phyloP scores from a whole-genome alignment of 106 monocot genomes.

The Iris macrosiphon region DNA sequence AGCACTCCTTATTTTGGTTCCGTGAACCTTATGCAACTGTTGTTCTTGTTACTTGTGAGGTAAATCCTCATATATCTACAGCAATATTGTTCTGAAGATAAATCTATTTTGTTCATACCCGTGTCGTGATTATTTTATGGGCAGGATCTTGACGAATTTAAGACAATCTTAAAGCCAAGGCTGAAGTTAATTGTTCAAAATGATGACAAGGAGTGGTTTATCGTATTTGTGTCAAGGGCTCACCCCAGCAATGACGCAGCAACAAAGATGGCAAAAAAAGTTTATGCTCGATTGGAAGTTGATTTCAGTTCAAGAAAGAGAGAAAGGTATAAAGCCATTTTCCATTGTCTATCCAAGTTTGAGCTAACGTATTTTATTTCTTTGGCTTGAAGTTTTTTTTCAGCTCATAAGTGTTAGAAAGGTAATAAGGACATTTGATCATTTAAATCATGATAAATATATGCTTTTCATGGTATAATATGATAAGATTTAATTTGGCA shows the following conservation, averaged over 20 bases:
- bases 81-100: not conserved
- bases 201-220: conserved; percentile 97
- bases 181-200: conserved; percentile 95
- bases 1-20: conserved; percentile 93
- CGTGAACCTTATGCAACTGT: conserved; percentile 95
- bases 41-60: conserved; percentile 97
- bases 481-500: too few relatives aligned
- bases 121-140: conserved; percentile 2
- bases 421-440: too few relatives aligned
- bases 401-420: not conserved
- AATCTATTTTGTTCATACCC: not conserved
- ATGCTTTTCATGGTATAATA: too few relatives aligned
- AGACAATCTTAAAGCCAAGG: conserved; percentile 92
- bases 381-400: not conserved
- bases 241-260: conserved; percentile 81
- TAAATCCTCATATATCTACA: conserved; percentile 14
- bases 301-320: conserved; percentile 94
- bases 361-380: not conserved
- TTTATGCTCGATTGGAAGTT: conserved; percentile 84
- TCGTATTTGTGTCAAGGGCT: conserved; percentile 95
- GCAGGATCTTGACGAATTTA: conserved; percentile 97
- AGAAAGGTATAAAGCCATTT: conserved; percentile 57
- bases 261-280: conserved; percentile 82
- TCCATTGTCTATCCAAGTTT: not conserved
- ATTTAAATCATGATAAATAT: too few relatives aligned